Conservation (phyloP, 257 asterid genomes). For the Schizonepeta tenuifolia region DNA sequence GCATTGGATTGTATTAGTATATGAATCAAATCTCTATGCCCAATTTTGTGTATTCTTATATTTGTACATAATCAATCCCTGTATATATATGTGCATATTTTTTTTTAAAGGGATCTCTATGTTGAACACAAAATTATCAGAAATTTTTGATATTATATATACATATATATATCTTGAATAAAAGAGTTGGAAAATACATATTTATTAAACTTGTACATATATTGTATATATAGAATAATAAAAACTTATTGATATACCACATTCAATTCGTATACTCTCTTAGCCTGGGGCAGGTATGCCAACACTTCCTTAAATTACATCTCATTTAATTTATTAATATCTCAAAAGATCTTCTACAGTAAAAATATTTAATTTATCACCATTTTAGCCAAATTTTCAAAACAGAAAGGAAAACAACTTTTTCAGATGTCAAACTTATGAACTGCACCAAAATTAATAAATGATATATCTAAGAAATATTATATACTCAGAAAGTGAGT, state of each 20-base stretch:
- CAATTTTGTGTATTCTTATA: too few relatives aligned
- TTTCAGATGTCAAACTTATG: conserved; percentile 28
- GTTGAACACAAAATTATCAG: not conserved
- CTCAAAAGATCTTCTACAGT: conserved; percentile 31
- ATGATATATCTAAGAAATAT: conserved; percentile 15
- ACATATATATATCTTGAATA: too few relatives aligned
- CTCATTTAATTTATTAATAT: conserved; percentile 35
- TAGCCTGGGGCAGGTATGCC: conserved; percentile 22
- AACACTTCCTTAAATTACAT: conserved; percentile 23
- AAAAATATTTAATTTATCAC: conserved; percentile 26
- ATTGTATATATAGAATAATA: not conserved
- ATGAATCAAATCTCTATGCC: too few relatives aligned
- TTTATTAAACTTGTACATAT: not conserved
- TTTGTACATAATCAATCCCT: too few relatives aligned
- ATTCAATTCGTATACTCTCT: not conserved
- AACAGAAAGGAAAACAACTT: conserved; percentile 32
- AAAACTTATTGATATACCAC: conserved; percentile 5
- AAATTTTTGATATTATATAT: too few relatives aligned
- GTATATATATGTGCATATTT: too few relatives aligned
- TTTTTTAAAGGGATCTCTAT: too few relatives aligned
- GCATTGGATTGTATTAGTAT: too few relatives aligned
- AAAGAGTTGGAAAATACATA: not conserved
- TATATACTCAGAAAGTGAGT: conserved; percentile 19
- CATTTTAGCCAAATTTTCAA: conserved; percentile 23
- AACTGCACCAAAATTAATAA: not conserved